Percentiles rank a stretch among this genome's conserved stretches.
phyloP scores from a whole-genome alignment of 1,284 basidiomycete genomes.

The Malassezia nana region DNA sequence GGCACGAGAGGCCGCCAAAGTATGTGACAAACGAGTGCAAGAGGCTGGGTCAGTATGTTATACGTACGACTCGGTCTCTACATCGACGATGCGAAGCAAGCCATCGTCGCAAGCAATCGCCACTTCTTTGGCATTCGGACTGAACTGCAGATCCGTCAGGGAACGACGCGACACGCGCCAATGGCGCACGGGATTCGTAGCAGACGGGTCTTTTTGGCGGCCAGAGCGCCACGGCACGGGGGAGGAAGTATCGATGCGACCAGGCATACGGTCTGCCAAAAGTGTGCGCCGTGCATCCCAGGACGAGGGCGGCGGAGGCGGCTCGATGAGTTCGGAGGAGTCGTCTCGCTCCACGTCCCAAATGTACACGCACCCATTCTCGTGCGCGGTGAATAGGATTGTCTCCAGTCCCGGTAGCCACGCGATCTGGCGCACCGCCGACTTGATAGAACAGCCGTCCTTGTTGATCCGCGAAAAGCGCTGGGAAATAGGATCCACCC shows the following conservation, averaged over 20 bases:
- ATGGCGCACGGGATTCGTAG: conserved; percentile 33
- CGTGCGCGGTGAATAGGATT: conserved; percentile 80
- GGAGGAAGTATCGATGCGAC: background rate
- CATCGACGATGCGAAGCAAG: conserved; percentile 32
- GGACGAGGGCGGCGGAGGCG: background rate
- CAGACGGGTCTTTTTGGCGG: background rate
- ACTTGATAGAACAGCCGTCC: conserved; percentile 67
- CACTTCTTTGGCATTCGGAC: conserved; percentile 29
- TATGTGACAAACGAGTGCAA: conserved; percentile 34
- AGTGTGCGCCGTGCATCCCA: conserved; percentile 4
- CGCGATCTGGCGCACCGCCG: conserved; percentile 69
- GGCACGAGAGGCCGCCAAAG: conserved; percentile 58
- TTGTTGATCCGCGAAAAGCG: conserved; percentile 87
- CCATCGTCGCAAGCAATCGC: conserved; percentile 39
- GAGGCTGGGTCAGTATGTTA: conserved; percentile 14
- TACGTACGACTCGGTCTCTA: conserved; percentile 25
- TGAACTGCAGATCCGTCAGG: conserved; percentile 39
- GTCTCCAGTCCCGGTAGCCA: conserved; percentile 68
- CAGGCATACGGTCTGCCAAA: background rate
- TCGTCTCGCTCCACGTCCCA: conserved; percentile 85
- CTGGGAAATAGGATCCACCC: conserved; percentile 65
- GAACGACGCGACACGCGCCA: conserved; percentile 27
- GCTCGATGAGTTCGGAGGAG: conserved; percentile 48
- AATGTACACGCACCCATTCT: conserved; percentile 74
- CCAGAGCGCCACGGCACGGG: background rate